A percentile compares a stretch with the other conserved stretches of the same genome.
Evolutionary conservation across 805 yeast genomes (phyloP).

Genomic region (Candida arabinofermentans): DNA sequence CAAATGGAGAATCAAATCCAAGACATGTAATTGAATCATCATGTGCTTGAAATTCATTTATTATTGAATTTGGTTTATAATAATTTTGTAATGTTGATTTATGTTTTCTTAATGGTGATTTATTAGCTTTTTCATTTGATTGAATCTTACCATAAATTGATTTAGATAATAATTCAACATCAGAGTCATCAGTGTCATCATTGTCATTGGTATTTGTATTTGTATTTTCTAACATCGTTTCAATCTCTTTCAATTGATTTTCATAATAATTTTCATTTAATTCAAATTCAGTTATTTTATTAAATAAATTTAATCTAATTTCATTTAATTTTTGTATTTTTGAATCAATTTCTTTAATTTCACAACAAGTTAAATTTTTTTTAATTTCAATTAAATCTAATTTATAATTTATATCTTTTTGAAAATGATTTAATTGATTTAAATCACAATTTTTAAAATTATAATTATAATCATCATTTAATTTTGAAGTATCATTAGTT

Average conservation of each 20-base stretch:
- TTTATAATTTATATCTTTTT: slow-evolving; percentile 38
- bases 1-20: slow-evolving; percentile 73
- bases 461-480: no score
- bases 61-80: slow-evolving; percentile 55
- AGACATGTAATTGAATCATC: slow-evolving; percentile 49
- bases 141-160: slow-evolving; percentile 43
- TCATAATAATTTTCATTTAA: slow-evolving; percentile 56
- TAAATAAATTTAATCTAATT: slow-evolving; percentile 51
- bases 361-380: slow-evolving; percentile 60
- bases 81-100: slow-evolving; percentile 63
- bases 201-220: slow-evolving; percentile 9
- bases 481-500: slow-evolving; percentile 13
- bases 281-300: slow-evolving; percentile 57
- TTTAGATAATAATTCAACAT: slow-evolving; percentile 34
- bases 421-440: slow-evolving; percentile 34
- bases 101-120: slow-evolving; percentile 38
- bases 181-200: slow-evolving; percentile 6
- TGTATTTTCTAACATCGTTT: no score
- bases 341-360: slow-evolving; percentile 59
- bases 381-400: slow-evolving; percentile 57
- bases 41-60: slow-evolving; percentile 49
- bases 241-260: slow-evolving; percentile 39
- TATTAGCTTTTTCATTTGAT: slow-evolving; percentile 26
- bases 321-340: slow-evolving; percentile 48
- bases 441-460: slow-evolving; percentile 40